A percentile compares a stretch with the other conserved stretches of the same genome.
Evolutionary conservation across 2,329 filamentous ascomycete genomes (phyloP).

Genomic region (Ophiosphaerella herpotricha): DNA sequence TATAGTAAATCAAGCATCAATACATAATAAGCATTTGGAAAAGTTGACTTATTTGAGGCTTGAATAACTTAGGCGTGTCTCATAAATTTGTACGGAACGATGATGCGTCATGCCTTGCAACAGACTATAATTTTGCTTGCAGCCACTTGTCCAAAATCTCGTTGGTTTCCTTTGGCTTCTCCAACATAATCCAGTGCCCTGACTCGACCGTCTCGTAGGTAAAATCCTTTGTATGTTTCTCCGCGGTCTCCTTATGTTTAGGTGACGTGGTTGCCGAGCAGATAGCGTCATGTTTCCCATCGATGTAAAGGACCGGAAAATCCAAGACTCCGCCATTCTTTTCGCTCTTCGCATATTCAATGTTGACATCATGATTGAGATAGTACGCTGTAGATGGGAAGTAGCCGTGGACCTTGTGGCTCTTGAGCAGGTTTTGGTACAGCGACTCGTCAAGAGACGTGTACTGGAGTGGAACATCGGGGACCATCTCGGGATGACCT

Average conservation of each 20-base stretch:
- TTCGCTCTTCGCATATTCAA: conserved; percentile 47
- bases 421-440: conserved; percentile 33
- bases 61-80: too few species aligned
- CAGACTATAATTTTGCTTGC: conserved; percentile 4
- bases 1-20: too few species aligned
- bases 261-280: conserved; percentile 40
- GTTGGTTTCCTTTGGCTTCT: conserved; percentile 32
- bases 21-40: too few species aligned
- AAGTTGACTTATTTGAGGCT: too few species aligned
- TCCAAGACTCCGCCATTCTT: conserved; percentile 41
- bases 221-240: conserved; percentile 44
- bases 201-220: conserved; percentile 52
- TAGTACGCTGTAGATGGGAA: conserved; percentile 50
- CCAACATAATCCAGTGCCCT: conserved; percentile 34
- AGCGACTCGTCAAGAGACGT: conserved; percentile 35
- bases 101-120: background rate
- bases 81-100: too few species aligned
- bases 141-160: conserved; percentile 32
- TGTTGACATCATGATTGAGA: conserved; percentile 51
- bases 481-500: conserved; percentile 29
- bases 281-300: conserved; percentile 45
- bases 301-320: conserved; percentile 47
- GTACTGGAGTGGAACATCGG: conserved; percentile 36
- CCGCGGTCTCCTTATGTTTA: conserved; percentile 43
- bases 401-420: conserved; percentile 49